Base-by-base conservation (phyloP, 495 filamentous ascomycete species). In the Sordaria brevicollis region DNA sequence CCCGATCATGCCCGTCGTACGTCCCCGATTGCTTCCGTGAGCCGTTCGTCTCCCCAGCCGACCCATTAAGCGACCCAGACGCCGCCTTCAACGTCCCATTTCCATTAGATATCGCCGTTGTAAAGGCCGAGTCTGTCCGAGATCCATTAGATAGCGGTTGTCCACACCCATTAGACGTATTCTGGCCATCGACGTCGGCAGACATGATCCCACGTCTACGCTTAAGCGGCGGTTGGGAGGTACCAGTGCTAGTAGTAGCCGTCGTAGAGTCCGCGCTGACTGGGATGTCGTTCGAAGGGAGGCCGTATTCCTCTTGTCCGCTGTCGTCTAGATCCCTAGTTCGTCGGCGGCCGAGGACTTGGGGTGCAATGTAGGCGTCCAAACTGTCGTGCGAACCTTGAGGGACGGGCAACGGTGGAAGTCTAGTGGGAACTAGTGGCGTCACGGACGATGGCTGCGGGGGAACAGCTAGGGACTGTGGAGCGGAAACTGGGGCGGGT, bases 1-100 rank as follows among this genome's bases (percentile, higher is more conserved):
- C 94, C 76, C 93, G 89, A 77, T 94, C 89, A 77, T 99, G 94
- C 25, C 93, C 93, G 72, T 87, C 90, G 71, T 86, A 87, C 0
- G 71, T 76, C 11, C 74, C 70, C 8, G 74, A 69, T 29, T 33
- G 57, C 25, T 3, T 1, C 67, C 75, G 37, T 62, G 66, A 57
- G 74, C 77, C 17, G 68, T 66, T 38, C 37, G 70, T 33, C 75
- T 80, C 71, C 68, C 79, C 68, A 8, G 80, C 76, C 6, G 80
- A 77, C 4, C 83, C 80, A 72, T 84, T 85, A 35, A 76, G 65
- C n/a, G 73, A 33, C 62, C 70, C 78, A 25, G 74, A 65, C 25
- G 72, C 68, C 25, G 71, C 67, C 70, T 81, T 82, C 21, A 75
- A 74, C 15, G 78, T 75, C 35, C 83, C 81, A 72, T 83, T 84